Evolutionary conservation across 805 yeast genomes (phyloP).

Genomic region (Hanseniaspora valbyensis): DNA sequence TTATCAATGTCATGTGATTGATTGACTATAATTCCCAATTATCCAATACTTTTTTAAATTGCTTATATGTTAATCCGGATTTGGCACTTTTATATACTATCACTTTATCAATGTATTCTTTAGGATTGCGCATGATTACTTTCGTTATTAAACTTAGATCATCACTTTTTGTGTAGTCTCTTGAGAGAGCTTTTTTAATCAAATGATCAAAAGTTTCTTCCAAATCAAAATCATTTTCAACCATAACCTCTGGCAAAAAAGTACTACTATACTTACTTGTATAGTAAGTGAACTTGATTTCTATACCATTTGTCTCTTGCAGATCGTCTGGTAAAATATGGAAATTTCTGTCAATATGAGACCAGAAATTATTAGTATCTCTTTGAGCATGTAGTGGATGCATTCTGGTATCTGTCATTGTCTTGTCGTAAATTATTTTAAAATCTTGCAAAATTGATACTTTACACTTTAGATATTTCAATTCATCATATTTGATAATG

Average conservation of each 20-base stretch:
- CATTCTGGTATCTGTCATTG: constrained; percentile 46
- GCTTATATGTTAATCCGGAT: constrained; percentile 32
- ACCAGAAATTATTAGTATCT: constrained; percentile 57
- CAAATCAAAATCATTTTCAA: constrained; percentile 74
- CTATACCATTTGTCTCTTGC: constrained; percentile 67
- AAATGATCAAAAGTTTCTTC: constrained; percentile 59
- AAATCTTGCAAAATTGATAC: constrained; percentile 34
- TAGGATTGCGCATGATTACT: constrained; percentile 27
- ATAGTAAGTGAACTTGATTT: constrained; percentile 38
- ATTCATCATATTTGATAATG: constrained; percentile 49
- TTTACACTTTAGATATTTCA: constrained; percentile 37
- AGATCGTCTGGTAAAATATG: constrained; percentile 2
- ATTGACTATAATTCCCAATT: too few relatives aligned
- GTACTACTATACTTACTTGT: constrained; percentile 53
- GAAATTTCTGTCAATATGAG: constrained; percentile 15
- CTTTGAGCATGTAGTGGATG: constrained; percentile 24
- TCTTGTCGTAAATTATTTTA: constrained; percentile 33
- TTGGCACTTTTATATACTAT: constrained; percentile 49
- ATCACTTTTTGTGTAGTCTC: constrained; percentile 13
- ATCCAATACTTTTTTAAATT: constrained; percentile 24
- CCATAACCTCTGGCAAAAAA: constrained; percentile 81
- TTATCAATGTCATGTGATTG: too few relatives aligned
- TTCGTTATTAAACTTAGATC: constrained; percentile 23
- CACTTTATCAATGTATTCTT: constrained; percentile 32
- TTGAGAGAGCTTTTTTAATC: constrained; percentile 44